phyloP scores from a whole-genome alignment of 169 alveolate genomes.

The Hepatocystis sp. region DNA sequence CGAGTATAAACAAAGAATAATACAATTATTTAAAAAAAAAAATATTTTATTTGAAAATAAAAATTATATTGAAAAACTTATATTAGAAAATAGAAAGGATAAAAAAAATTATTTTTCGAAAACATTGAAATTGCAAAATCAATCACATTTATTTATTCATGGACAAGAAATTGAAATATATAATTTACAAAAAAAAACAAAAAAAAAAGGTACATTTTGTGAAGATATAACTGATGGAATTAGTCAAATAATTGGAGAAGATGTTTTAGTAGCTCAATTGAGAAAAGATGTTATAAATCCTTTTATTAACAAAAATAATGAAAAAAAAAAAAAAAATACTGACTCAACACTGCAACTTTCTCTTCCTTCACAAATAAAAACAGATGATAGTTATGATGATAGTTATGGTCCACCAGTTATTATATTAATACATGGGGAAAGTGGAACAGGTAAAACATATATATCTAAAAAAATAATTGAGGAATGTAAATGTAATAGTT shows the following conservation, averaged over 20 bases:
- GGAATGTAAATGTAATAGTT: slow-evolving; percentile 65
- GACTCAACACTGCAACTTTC: no score
- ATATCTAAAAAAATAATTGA: slow-evolving; percentile 30
- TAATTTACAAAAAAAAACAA: slow-evolving; percentile 9
- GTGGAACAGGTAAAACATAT: slow-evolving; percentile 61
- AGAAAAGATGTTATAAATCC: slow-evolving; percentile 12
- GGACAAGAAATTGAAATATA: slow-evolving; percentile 45
- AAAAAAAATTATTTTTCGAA: slow-evolving; percentile 27
- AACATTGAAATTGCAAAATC: slow-evolving; percentile 22
- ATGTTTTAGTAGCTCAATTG: background rate
- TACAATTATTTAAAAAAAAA: slow-evolving; percentile 7
- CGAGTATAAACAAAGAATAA: slow-evolving; percentile 52
- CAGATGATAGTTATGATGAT: background rate
- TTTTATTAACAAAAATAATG: background rate
- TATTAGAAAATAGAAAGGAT: background rate
- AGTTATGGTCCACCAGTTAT: slow-evolving; percentile 12
- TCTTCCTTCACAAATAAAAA: no score
- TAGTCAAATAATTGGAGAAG: slow-evolving; percentile 21
- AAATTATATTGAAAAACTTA: background rate
- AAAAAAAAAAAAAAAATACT: background rate
- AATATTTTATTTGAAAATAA: background rate
- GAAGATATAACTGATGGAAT: slow-evolving; percentile 9
- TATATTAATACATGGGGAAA: slow-evolving; percentile 28
- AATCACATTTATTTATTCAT: slow-evolving; percentile 26
- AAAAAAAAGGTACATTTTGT: background rate